Evolutionary conservation across 2,329 filamentous ascomycete genomes (phyloP), one percentile per base, ranked within the genome.

Genomic region (Aspergillus sp.): DNA sequence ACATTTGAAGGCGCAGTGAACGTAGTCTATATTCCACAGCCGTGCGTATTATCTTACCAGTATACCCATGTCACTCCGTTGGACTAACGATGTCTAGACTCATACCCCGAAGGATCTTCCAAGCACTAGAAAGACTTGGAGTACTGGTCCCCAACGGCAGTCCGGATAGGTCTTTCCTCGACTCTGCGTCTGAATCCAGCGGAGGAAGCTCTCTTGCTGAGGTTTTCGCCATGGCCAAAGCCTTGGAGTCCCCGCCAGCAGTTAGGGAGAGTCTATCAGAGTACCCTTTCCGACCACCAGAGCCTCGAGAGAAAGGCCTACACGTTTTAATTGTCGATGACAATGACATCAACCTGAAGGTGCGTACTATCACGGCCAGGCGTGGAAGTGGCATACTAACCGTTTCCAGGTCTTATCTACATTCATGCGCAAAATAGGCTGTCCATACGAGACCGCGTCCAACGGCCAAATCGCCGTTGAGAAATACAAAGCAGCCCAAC

Each of bases 311-410:
- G 14, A 52, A 46, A 1, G 57, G 45, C 17, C 56, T 63, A 24
- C 67, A 66, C 56, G 65, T 77, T 14, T 64, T 78, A 6, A 66
- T 78, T 12, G 76, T 78, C 1, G 76, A 78, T 53, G 76, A 77
- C 56, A 77, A 78, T 51, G 68, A 73, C 3, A 76, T 78, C 50
- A 77, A 78, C 35, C 62, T 77, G 1, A 70, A 70, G 62, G 68
- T 70, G 40, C 27, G 57, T 40, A 1, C 9, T 0, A 9, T 14
- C 12, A 9, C n/a, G n/a, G 24, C 23, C 41, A 4, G 8, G 12
- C 2, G 5, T 15, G 1, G 2, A 24, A n/a, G 2, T 7, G n/a
- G 2, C 15, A 21, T 9, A 2, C 24, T 57, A 50, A 50, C 17
- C 11, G 37, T 9, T 6, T 3, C 12, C n/a, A 14, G 60, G 70